phyloP scores from a whole-genome alignment of 208 protist species.

The Leishmania tropica region DNA sequence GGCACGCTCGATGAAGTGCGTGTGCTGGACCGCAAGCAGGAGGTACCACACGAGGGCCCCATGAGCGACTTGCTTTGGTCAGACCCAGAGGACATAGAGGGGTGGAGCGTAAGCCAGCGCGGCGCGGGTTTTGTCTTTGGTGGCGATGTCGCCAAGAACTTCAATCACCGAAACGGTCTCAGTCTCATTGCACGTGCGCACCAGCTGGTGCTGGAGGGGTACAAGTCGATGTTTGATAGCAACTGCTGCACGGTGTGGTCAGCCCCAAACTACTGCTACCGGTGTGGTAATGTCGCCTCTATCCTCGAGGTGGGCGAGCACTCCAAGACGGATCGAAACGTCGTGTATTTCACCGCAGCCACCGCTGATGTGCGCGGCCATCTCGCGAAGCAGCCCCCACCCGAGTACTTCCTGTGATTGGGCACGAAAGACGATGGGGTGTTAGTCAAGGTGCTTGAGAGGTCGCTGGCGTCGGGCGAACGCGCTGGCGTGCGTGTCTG shows the following conservation, averaged over 20 bases:
- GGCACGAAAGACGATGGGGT: background rate
- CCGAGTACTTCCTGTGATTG: constrained; percentile 86
- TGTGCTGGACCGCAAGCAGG: constrained; percentile 87
- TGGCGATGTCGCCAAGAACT: constrained; percentile 68
- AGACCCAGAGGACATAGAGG: constrained; percentile 92
- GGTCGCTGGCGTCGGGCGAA: background rate
- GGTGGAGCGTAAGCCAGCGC: constrained; percentile 84
- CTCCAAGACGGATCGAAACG: constrained; percentile 62
- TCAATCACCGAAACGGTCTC: constrained; percentile 88
- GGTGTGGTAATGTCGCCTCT: constrained; percentile 94
- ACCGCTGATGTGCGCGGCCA: constrained; percentile 77
- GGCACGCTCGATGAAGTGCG: constrained; percentile 87
- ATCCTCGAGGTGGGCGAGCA: constrained; percentile 93
- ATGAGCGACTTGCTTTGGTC: constrained; percentile 93
- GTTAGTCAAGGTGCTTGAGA: background rate
- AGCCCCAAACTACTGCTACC: constrained; percentile 96
- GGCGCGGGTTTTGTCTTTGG: constrained; percentile 92
- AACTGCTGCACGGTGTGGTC: constrained; percentile 96
- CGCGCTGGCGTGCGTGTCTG: background rate
- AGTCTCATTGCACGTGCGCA: constrained; percentile 90
- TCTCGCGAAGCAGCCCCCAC: constrained; percentile 85
- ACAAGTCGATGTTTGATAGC: constrained; percentile 94
- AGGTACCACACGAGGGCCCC: constrained; percentile 90
- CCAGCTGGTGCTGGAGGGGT: constrained; percentile 94
- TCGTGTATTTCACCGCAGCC: constrained; percentile 83